phyloP scores from a whole-genome alignment of 257 asterid genomes.

The Lantana camara region DNA sequence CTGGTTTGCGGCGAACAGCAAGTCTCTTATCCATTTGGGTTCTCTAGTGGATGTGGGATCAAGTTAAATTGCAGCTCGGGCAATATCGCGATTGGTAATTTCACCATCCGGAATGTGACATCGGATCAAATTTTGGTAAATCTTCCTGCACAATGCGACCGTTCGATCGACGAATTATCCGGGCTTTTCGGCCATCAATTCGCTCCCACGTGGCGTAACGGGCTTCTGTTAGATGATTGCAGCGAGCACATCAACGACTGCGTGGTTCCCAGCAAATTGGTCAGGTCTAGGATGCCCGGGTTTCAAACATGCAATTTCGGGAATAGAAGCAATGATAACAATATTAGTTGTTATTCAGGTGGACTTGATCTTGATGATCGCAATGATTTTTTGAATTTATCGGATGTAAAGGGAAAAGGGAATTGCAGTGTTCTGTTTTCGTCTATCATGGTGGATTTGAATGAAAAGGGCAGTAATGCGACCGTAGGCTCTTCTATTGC shows the following conservation, averaged over 20 bases:
- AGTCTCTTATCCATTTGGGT: conserved; percentile 73
- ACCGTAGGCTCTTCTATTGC: conserved; percentile 30
- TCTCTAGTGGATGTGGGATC: conserved; percentile 52
- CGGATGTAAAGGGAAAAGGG: conserved; percentile 29
- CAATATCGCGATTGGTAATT: conserved; percentile 40
- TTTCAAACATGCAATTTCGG: conserved; percentile 30
- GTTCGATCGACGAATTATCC: conserved; percentile 42
- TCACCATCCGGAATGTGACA: conserved; percentile 50
- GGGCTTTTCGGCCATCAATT: conserved; percentile 40
- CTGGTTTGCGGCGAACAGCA: conserved; percentile 31
- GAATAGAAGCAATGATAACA: not conserved
- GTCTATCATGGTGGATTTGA: conserved; percentile 50
- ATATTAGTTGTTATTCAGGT: conserved; percentile 49
- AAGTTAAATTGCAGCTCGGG: conserved; percentile 44
- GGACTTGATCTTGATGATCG: conserved; percentile 7
- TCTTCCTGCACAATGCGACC: conserved; percentile 60
- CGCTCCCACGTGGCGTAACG: conserved; percentile 63
- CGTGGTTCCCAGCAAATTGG: conserved; percentile 39
- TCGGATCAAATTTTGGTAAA: conserved; percentile 41
- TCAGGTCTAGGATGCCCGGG: conserved; percentile 18
- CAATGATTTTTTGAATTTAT: conserved; percentile 39
- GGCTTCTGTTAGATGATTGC: conserved; percentile 58
- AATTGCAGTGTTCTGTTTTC: conserved; percentile 49
- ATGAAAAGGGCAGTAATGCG: not conserved
- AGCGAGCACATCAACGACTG: conserved; percentile 39